Percentiles rank a stretch among this genome's conserved stretches.
These are phyloP conservation scores for Solanum arcanum DNA, from an alignment of 257 asterid species.

Conservation along the genomic window DNA sequence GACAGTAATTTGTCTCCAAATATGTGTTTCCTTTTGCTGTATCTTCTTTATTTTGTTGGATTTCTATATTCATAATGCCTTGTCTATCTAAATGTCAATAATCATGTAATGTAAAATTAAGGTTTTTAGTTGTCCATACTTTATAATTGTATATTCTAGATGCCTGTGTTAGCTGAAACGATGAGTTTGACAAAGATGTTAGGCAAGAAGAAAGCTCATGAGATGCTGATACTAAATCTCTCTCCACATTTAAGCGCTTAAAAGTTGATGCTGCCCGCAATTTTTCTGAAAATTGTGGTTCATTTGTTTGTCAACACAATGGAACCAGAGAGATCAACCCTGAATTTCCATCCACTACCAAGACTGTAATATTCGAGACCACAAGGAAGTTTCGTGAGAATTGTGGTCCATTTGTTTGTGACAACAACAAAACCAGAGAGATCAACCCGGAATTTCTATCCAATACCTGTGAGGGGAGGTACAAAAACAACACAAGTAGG, in stretches of 20 bases:
- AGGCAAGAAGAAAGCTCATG: neutral
- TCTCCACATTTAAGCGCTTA: neutral
- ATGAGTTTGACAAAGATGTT: neutral
- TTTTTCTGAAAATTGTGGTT: neutral
- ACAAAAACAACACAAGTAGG: too few species aligned
- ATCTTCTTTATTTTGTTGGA: neutral
- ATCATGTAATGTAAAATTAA: neutral
- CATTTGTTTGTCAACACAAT: neutral
- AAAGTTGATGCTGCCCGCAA: neutral
- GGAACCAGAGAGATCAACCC: too few species aligned
- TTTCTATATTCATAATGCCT: neutral
- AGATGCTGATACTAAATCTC: neutral
- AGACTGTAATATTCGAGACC: neutral
- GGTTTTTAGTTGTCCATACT: neutral
- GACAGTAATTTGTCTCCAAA: neutral
- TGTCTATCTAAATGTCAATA: neutral
- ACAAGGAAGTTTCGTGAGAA: neutral
- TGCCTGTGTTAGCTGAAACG: neutral
- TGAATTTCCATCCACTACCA: neutral
- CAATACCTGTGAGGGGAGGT: too few species aligned
- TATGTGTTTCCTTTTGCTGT: too few species aligned
- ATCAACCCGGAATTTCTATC: too few species aligned
- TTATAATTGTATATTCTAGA: neutral
- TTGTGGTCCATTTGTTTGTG: neutral
- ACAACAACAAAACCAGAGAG: neutral